phyloP scores from a whole-genome alignment of 2,329 filamentous ascomycete genomes.

The Aspergillus thermomutatus region DNA sequence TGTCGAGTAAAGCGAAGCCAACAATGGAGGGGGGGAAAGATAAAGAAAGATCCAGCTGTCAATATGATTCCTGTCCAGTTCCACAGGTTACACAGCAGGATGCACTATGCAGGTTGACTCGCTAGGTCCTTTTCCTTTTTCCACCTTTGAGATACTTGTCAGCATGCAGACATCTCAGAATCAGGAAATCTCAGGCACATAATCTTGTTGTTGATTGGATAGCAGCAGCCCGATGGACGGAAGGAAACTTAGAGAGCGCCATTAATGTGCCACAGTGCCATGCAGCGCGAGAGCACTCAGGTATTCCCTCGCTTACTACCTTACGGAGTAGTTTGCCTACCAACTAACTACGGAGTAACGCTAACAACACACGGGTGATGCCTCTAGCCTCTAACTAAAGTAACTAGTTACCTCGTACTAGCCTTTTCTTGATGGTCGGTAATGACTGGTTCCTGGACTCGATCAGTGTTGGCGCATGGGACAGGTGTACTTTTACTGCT shows the following conservation, averaged over 20 bases:
- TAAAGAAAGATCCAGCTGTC: not conserved
- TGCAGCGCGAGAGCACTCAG: too few relatives aligned
- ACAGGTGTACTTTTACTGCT: not conserved
- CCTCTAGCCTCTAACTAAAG: not conserved
- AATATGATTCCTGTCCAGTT: not conserved
- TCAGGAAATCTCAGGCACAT: not conserved
- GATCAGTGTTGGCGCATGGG: not conserved
- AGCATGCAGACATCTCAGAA: not conserved
- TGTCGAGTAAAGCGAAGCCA: not conserved
- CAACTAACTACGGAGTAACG: not conserved
- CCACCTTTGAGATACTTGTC: not conserved
- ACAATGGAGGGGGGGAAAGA: not conserved
- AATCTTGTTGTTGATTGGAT: not conserved
- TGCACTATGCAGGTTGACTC: not conserved
- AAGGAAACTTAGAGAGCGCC: not conserved
- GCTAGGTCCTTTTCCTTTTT: not conserved
- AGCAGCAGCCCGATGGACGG: not conserved
- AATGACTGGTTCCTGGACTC: not conserved
- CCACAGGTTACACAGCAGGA: not conserved
- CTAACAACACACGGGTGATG: not conserved
- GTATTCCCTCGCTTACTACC: not conserved
- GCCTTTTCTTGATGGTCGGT: too few relatives aligned
- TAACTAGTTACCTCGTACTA: not conserved
- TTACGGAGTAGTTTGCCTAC: too few relatives aligned
- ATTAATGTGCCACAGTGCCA: not conserved